These are phyloP conservation scores for Loxodes magnus DNA, from an alignment of 73 alveolate species.

Conservation along the genomic window DNA sequence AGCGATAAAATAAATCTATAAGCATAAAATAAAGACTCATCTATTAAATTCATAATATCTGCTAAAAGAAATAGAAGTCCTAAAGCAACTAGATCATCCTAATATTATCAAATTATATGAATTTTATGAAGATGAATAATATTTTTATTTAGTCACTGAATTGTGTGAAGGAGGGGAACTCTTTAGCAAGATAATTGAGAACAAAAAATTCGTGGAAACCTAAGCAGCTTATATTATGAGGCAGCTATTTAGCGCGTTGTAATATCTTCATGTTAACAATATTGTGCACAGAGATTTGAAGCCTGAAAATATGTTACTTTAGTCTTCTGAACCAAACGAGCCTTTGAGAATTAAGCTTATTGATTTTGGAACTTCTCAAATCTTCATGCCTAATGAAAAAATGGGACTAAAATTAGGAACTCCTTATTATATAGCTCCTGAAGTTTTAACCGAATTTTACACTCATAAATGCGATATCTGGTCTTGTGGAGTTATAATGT, in stretches of 20 bases:
- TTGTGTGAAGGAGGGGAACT: constrained; percentile 53
- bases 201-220: constrained; percentile 34
- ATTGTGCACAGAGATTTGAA: constrained; percentile 88
- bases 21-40: constrained; percentile 17
- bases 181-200: constrained; percentile 25
- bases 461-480: too few relatives aligned
- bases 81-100: constrained; percentile 30
- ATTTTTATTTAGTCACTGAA: constrained; percentile 25
- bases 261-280: constrained; percentile 53
- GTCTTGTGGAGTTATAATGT: constrained; percentile 13
- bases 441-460: too few relatives aligned
- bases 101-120: constrained; percentile 23
- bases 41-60: background rate
- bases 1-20: constrained; percentile 39
- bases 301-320: constrained; percentile 68
- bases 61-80: background rate
- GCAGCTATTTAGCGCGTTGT: constrained; percentile 40
- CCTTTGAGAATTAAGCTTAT: background rate
- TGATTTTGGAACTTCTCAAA: constrained; percentile 1
- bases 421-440: constrained; percentile 58
- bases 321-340: background rate
- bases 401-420: constrained; percentile 18
- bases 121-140: constrained; percentile 12
- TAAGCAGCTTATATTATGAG: constrained; percentile 53
- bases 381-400: background rate